Base-by-base conservation (phyloP, 2,329 filamentous ascomycete species). In the Fusarium graminum region DNA sequence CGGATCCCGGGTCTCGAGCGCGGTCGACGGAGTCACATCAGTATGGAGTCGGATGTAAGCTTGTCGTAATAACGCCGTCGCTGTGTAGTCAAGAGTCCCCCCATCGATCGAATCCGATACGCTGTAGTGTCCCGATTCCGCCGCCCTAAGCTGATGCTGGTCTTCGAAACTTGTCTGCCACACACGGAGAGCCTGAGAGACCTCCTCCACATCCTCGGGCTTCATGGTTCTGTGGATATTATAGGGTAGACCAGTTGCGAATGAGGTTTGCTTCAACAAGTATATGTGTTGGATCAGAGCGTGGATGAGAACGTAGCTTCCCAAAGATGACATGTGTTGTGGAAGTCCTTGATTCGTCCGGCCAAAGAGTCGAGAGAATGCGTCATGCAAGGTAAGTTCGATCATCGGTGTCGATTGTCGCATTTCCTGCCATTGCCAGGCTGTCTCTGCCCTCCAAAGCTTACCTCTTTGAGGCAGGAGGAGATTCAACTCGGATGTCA, bases 241-340 rank as follows among this genome's bases (percentile, higher is more conserved):
- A 53, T 83, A 86, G 1, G 81, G 80, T 4, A 82, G 80, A 1
- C 81, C 78, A 3, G 80, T 76, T 3, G 81, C 80, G 46, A 88
- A 82, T 0, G 83, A 86, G 0, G 86, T 87, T 70, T 90, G 86
- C 68, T 90, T 90, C 22, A 91, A 75, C 36, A 92, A 80, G 73
- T 89, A 92, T 16, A 92, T 88, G 63, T 92, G 89, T 69, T 92
- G 90, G 12, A 92, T 84, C 25, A 93, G 75, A 5, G 89, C 89
- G 70, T 92, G 89, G 4, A 92, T 89, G 32, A 93, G 80, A 9
- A 91, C 85, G 66, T 92, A 92, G 69, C 90, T 90, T 1, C 89
- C 90, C 8, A 91, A 76, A 0, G 87, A 86, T 0, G 86, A 87
- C 55, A 87, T 79, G 42, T 83, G 81, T 1, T 80, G 76, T 1